Evolutionary conservation across 1,139 yeast genomes (phyloP), one percentile per base, ranked within the genome.

Genomic region (Kodamaea derodonti): DNA sequence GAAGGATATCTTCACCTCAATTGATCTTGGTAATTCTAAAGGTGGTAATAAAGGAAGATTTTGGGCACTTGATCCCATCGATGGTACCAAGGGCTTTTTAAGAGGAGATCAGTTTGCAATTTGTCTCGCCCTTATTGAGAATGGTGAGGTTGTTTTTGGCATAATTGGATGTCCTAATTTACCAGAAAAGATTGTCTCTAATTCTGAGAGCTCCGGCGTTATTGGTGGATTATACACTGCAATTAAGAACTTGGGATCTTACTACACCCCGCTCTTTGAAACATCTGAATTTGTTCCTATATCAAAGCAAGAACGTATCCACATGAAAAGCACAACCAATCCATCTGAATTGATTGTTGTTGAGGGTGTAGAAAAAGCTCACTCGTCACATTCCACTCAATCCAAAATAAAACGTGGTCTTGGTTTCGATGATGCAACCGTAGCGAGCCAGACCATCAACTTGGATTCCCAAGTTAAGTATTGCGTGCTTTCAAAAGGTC

Each of bases 31-130:
- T 30, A 72, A 76, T 50, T 84, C 84, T 25, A 54, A 70, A 41
- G 97, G 97, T 36, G 95, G 96, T 3, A 48, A 65, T 25, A 66
- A 60, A 30, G 95, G 96, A 20, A 70, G 97, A 43, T 79, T 85
- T 58, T 92, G 99, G 99, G 95, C 97, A 0, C 65, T 92, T 51
- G 99, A 92, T 55, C 99, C 99, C 23, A 90, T 92, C 43, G 99
- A 92, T 55, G 99, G 99, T 12, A 92, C 99, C 14, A 90, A 90
- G 56, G 99, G 99, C 0, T 92, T 92, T 54, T 67, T 92, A 39
- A 72, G 99, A 54, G 95, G 95, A 28, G 97, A 90, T 42, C 99
- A 92, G 58, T 92, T 87, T 59, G 97, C 98, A 3, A 95, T 92
- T 2, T 94, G 99, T 54, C 66, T 92, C 36, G 97, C 95, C 0